Evolutionary conservation across 1,284 basidiomycete species (phyloP).

Genomic region (Austroboletus novae-zelandiae): DNA sequence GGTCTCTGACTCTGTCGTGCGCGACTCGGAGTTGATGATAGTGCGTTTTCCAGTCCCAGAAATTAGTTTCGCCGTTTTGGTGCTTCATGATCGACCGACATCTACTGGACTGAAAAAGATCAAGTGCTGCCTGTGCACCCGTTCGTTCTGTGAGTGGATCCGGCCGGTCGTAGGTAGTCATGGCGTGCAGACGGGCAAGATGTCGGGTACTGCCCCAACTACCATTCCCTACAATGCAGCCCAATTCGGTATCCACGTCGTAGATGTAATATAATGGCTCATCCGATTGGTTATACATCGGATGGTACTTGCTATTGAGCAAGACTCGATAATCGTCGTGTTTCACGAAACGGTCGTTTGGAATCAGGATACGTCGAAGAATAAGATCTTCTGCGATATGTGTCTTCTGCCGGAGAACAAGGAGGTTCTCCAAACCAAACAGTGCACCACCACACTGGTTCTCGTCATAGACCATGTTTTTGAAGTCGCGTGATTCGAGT

Average conservation of each 20-base stretch:
- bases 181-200: conserved; percentile 41
- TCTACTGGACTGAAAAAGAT: conserved; percentile 33
- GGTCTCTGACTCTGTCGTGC: accelerated
- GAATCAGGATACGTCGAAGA: conserved; percentile 36
- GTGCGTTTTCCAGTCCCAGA: accelerated
- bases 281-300: accelerated
- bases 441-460: conserved; percentile 11
- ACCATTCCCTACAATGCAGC: conserved; percentile 34
- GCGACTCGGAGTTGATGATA: neutral
- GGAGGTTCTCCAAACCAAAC: conserved; percentile 32
- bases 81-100: conserved; percentile 39
- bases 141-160: conserved; percentile 37
- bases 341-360: conserved; percentile 23
- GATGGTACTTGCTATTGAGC: neutral
- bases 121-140: conserved; percentile 45
- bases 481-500: neutral
- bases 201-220: conserved; percentile 34
- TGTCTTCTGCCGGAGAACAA: conserved; percentile 35
- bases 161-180: neutral
- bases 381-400: neutral
- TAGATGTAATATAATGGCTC: conserved; percentile 28
- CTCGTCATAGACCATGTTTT: neutral
- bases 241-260: conserved; percentile 37
- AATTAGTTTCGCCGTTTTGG: neutral
- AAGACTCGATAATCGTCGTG: neutral